Conservation (phyloP, 305 asterid species). For the Lippia alba region DNA sequence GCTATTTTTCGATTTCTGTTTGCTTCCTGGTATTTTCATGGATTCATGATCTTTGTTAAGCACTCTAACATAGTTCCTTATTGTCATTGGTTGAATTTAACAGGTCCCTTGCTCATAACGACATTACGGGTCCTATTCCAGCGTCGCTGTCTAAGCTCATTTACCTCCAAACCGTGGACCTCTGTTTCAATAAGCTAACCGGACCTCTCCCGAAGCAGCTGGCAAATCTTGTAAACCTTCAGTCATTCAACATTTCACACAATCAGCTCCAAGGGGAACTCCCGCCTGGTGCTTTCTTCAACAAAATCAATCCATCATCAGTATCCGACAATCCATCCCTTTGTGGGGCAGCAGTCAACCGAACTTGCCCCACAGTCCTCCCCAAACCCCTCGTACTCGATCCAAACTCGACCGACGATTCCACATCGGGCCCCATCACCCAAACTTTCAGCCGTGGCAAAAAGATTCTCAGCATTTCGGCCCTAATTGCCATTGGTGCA, state of each 20-base stretch:
- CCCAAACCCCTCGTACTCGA: constrained; percentile 80
- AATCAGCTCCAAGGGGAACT: constrained; percentile 76
- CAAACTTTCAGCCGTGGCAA: constrained; percentile 51
- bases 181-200: constrained; percentile 63
- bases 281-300: constrained; percentile 70
- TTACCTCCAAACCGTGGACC: constrained; percentile 54
- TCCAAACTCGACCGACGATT: constrained; percentile 61
- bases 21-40: not conserved
- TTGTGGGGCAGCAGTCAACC: constrained; percentile 67
- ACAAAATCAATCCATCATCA: constrained; percentile 65
- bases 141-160: constrained; percentile 51
- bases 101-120: constrained; percentile 69
- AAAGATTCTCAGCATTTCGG: constrained; percentile 77
- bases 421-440: constrained; percentile 49
- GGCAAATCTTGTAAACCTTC: constrained; percentile 57
- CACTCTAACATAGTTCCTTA: constrained; percentile 18
- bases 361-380: constrained; percentile 61
- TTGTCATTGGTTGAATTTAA: constrained; percentile 30
- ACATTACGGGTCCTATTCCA: constrained; percentile 62
- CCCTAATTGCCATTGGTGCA: constrained; percentile 78
- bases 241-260: constrained; percentile 66
- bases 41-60: not conserved
- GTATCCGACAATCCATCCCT: constrained; percentile 68
- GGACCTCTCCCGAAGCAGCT: constrained; percentile 72
- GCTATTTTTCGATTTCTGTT: not conserved